phyloP scores from a whole-genome alignment of 2,329 filamentous ascomycete genomes.

The Sphaerulina populicola region DNA sequence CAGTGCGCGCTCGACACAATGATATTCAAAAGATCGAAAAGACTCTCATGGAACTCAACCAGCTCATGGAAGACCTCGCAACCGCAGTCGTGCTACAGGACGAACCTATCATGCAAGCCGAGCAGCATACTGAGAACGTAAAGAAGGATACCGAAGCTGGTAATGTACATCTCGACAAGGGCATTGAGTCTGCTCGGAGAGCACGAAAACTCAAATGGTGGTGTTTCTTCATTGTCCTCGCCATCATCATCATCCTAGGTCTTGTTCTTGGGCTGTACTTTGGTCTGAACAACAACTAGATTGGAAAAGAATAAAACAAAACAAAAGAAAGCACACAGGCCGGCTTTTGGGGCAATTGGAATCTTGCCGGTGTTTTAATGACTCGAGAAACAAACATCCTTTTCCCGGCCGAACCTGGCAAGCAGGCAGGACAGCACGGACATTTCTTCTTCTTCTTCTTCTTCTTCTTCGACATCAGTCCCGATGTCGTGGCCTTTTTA shows the following conservation, averaged over 20 bases:
- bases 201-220: slow-evolving; percentile 75
- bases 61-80: slow-evolving; percentile 66
- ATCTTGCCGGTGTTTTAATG: background rate
- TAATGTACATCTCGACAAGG: slow-evolving; percentile 60
- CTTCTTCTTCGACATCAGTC: too few relatives aligned
- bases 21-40: slow-evolving; percentile 74
- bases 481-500: too few relatives aligned
- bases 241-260: slow-evolving; percentile 44
- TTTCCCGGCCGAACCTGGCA: too few relatives aligned
- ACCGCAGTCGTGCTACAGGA: slow-evolving; percentile 68
- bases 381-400: background rate
- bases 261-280: slow-evolving; percentile 45
- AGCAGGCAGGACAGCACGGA: too few relatives aligned
- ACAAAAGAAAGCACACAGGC: background rate
- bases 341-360: background rate
- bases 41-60: slow-evolving; percentile 60
- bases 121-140: slow-evolving; percentile 58
- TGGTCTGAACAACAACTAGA: slow-evolving; percentile 29
- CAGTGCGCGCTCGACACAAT: slow-evolving; percentile 72
- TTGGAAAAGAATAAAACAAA: background rate
- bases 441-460: too few relatives aligned
- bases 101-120: slow-evolving; percentile 51
- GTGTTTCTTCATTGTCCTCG: slow-evolving; percentile 53
- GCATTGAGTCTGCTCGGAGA: slow-evolving; percentile 57
- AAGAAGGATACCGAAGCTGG: slow-evolving; percentile 59